These are phyloP conservation scores for Tylopilus vinaceipallidus DNA, from an alignment of 768 basidiomycete genomes.

Conservation along the genomic window DNA sequence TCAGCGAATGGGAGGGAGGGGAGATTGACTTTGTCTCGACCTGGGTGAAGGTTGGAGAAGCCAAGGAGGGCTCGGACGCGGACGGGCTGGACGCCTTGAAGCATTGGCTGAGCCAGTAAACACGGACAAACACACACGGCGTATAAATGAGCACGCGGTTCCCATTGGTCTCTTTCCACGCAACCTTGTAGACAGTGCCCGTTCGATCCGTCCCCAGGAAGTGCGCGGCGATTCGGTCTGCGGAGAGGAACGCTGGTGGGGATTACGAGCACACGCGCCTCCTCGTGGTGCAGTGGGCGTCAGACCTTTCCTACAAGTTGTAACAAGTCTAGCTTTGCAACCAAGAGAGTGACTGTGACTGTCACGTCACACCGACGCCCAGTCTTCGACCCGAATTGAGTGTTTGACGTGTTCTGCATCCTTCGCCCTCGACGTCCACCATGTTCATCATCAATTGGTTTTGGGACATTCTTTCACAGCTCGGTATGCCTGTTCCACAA, in stretches of 20 bases:
- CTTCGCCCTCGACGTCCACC: slow-evolving; percentile 25
- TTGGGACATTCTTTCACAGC: slow-evolving; percentile 91
- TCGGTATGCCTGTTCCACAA: slow-evolving; percentile 56
- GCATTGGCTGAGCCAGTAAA: slow-evolving; percentile 49
- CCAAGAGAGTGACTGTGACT: slow-evolving; percentile 6
- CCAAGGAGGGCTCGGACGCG: slow-evolving; percentile 26
- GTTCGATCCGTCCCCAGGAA: slow-evolving; percentile 42
- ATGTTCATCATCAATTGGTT: slow-evolving; percentile 96
- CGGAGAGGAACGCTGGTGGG: slow-evolving; percentile 56
- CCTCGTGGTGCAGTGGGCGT: slow-evolving; percentile 55
- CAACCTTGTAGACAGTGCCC: slow-evolving; percentile 77
- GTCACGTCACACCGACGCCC: slow-evolving; percentile 20
- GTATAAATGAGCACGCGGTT: slow-evolving; percentile 12
- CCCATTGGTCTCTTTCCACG: slow-evolving; percentile 31
- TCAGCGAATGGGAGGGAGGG: slow-evolving; percentile 83
- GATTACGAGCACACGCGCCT: slow-evolving; percentile 61
- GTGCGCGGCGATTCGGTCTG: slow-evolving; percentile 69
- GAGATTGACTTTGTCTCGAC: slow-evolving; percentile 68
- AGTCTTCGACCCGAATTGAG: neutral
- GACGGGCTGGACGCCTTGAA: slow-evolving; percentile 44
- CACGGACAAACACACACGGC: slow-evolving; percentile 25
- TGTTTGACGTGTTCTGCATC: slow-evolving; percentile 21
- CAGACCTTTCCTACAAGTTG: slow-evolving; percentile 63
- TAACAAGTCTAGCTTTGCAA: too few relatives aligned
- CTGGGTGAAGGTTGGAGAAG: slow-evolving; percentile 40